Conservation (phyloP, 768 basidiomycete species). For the Fomitopsis pulvina region DNA sequence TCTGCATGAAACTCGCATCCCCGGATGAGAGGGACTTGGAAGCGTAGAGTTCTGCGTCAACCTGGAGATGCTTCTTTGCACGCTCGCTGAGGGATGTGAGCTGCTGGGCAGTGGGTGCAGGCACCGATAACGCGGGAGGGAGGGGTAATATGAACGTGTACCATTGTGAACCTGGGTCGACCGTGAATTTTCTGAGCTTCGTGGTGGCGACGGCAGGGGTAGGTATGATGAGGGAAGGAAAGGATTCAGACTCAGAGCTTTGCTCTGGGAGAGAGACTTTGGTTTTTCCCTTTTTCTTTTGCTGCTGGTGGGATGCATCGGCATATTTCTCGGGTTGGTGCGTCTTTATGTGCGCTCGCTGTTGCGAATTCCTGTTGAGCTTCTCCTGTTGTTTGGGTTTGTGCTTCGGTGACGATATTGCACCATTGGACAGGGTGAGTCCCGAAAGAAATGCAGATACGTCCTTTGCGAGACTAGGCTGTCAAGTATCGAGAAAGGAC, state of each 20-base stretch:
- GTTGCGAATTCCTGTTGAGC: not conserved
- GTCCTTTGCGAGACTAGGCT: slow-evolving; percentile 5
- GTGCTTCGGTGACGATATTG: not conserved
- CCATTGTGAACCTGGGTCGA: slow-evolving; percentile 45
- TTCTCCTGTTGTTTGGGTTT: not conserved
- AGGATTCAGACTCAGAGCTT: too few relatives aligned
- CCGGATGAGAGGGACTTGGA: slow-evolving; percentile 40
- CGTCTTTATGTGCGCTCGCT: too few relatives aligned
- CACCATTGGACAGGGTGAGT: not conserved
- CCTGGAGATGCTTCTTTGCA: slow-evolving; percentile 41
- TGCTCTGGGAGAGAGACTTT: too few relatives aligned
- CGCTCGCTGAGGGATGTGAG: slow-evolving; percentile 38
- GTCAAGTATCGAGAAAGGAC: too few relatives aligned
- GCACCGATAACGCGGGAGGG: slow-evolving; percentile 15
- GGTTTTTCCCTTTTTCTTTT: too few relatives aligned
- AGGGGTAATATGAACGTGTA: slow-evolving; percentile 42
- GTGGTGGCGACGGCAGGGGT: not conserved
- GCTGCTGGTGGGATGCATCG: too few relatives aligned
- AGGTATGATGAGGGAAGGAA: too few relatives aligned
- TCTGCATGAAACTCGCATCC: slow-evolving; percentile 57
- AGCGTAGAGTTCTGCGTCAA: slow-evolving; percentile 38
- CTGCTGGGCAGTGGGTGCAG: slow-evolving; percentile 34
- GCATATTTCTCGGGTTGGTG: too few relatives aligned
- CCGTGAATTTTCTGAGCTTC: slow-evolving; percentile 16
- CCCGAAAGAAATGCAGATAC: slow-evolving; percentile 2